Percentiles rank a stretch among this genome's conserved stretches.
phyloP scores from a whole-genome alignment of 257 asterid genomes.

The Solanum neorickii region DNA sequence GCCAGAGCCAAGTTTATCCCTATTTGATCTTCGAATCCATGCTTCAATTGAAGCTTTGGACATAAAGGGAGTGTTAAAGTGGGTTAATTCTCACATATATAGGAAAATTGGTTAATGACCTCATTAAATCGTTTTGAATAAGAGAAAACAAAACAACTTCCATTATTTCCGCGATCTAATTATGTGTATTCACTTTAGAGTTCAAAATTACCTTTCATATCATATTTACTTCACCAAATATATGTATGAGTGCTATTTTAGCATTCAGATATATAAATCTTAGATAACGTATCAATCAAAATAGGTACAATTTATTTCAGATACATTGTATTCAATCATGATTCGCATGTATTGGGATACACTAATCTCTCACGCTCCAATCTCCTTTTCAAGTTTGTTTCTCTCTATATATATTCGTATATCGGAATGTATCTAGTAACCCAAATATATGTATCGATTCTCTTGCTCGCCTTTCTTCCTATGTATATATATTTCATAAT shows the following conservation, averaged over 20 bases:
- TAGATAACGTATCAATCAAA: too few relatives aligned
- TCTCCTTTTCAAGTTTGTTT: neutral
- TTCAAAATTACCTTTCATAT: too few relatives aligned
- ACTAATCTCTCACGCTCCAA: neutral
- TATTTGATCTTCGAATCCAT: neutral
- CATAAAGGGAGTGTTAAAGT: neutral
- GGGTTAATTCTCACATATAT: neutral
- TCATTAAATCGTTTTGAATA: neutral
- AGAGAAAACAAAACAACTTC: neutral
- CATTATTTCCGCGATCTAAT: neutral
- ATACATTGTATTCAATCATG: neutral
- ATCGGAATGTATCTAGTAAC: too few relatives aligned
- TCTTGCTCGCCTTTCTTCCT: neutral
- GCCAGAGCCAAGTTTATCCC: neutral
- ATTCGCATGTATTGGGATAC: neutral
- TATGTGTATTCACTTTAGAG: too few relatives aligned
- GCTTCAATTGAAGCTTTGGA: neutral
- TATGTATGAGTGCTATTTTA: too few relatives aligned
- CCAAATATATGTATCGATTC: neutral
- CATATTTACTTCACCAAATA: neutral
- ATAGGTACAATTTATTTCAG: neutral
- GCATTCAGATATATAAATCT: neutral
- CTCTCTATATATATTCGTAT: neutral
- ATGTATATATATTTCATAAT: too few relatives aligned
- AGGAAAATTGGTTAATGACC: neutral